These are phyloP conservation scores for Lichtheimia ramosa DNA, from an alignment of 371 early-diverging fungal species.

Conservation along the genomic window DNA sequence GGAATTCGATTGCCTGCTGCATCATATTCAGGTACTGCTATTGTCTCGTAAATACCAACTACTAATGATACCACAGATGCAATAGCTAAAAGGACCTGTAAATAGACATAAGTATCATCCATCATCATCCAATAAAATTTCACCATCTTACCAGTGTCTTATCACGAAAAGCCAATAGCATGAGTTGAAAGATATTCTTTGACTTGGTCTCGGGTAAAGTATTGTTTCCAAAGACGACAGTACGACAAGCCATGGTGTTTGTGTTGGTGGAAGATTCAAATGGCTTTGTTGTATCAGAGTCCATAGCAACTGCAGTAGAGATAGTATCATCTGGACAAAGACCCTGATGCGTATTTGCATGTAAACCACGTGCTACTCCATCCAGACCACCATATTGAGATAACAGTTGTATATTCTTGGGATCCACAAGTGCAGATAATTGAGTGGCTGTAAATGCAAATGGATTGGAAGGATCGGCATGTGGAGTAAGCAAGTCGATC, in stretches of 20 bases:
- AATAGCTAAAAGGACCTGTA: conserved; percentile 67
- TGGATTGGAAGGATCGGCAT: conserved; percentile 46
- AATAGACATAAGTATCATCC: conserved; percentile 1
- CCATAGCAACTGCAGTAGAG: conserved; percentile 13
- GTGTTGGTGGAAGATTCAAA: neutral
- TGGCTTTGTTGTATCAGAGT: neutral
- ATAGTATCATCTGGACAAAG: conserved; percentile 30
- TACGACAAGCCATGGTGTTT: conserved; percentile 12
- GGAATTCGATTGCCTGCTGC: conserved; percentile 32
- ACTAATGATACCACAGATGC: conserved; percentile 86
- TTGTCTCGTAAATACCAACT: conserved; percentile 86
- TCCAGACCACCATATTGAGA: conserved; percentile 47
- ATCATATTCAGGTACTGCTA: conserved; percentile 41
- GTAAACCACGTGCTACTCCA: conserved; percentile 57
- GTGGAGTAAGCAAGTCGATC: conserved; percentile 24
- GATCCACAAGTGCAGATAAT: conserved; percentile 55
- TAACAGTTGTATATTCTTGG: conserved; percentile 53
- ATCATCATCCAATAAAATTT: no score
- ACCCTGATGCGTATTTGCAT: conserved; percentile 48
- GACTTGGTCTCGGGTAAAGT: conserved; percentile 61
- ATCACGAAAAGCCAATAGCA: conserved; percentile 80
- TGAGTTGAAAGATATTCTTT: conserved; percentile 64
- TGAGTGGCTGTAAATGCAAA: conserved; percentile 56
- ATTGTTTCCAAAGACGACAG: conserved; percentile 61
- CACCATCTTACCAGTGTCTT: conserved; percentile 83